A percentile compares a stretch with the other conserved stretches of the same genome.
These are phyloP conservation scores for Secale cereale DNA, from an alignment of 176 grass and related monocot genomes.

Conservation along the genomic window DNA sequence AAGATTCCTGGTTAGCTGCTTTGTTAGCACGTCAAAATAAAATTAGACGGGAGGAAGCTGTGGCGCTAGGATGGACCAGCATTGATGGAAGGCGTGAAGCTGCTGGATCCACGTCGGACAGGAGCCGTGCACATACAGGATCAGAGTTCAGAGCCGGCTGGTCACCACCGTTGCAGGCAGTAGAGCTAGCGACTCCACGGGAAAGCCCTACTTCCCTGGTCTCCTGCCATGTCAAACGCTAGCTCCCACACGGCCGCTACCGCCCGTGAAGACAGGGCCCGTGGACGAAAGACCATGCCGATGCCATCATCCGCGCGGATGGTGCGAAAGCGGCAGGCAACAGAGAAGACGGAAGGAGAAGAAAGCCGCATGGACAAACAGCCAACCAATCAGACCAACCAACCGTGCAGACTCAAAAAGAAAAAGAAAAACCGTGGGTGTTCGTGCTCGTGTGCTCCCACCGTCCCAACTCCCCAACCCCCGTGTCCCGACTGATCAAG, in stretches of 20 bases:
- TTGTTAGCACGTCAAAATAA: no score
- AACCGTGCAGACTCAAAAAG: no score
- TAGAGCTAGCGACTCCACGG: no score
- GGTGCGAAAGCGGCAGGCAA: no score
- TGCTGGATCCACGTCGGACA: background rate
- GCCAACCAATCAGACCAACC: no score
- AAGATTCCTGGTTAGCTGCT: no score
- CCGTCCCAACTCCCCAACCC: background rate
- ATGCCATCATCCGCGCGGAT: no score
- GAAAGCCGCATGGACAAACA: background rate
- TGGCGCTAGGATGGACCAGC: no score
- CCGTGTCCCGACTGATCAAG: background rate
- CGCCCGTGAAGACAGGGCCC: background rate
- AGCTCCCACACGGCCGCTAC: background rate
- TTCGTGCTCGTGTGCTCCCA: background rate
- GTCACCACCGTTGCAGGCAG: no score
- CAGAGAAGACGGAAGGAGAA: background rate
- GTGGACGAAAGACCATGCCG: background rate
- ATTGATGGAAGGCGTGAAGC: background rate
- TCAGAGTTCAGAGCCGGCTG: background rate
- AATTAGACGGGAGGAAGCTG: no score
- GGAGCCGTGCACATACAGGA: background rate
- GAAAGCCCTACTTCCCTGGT: no score
- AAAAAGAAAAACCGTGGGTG: background rate
- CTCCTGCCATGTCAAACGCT: no score